Conservation (phyloP, 164 flowering plant species). For the Sedum album region DNA sequence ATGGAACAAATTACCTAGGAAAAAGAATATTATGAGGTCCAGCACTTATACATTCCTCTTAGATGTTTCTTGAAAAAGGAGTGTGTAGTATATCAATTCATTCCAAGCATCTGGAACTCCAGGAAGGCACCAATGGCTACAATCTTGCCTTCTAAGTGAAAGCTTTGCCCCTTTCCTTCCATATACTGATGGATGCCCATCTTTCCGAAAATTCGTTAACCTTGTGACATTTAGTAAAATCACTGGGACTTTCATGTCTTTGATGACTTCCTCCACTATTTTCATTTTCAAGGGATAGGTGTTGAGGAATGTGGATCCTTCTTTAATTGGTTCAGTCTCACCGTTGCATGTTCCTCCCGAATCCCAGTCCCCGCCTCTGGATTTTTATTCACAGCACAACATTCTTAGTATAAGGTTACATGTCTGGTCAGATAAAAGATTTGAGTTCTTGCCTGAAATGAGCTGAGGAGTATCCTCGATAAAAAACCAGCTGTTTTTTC, state of each 20-base stretch:
- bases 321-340: constrained; percentile 56
- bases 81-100: constrained; percentile 66
- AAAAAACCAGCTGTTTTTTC: constrained; percentile 51
- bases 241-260: constrained; percentile 48
- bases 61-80: constrained; percentile 2
- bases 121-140: constrained; percentile 99
- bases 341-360: constrained; percentile 91
- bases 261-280: constrained; percentile 71
- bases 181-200: constrained; percentile 86
- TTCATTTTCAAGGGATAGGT: constrained; percentile 77
- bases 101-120: constrained; percentile 99
- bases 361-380: constrained; percentile 98
- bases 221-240: constrained; percentile 61
- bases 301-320: constrained; percentile 45
- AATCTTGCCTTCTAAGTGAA: constrained; percentile 64
- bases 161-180: constrained; percentile 52
- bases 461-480: constrained; percentile 87
- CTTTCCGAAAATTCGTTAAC: constrained; percentile 80
- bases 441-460: constrained; percentile 59
- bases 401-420: not conserved
- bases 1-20: not conserved
- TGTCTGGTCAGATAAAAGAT: not conserved
- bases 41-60: not conserved
- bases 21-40: not conserved
- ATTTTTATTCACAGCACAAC: not conserved